Conservation (phyloP, 768 basidiomycete genomes). For the Tylopilus plumbeoviolaceoides region DNA sequence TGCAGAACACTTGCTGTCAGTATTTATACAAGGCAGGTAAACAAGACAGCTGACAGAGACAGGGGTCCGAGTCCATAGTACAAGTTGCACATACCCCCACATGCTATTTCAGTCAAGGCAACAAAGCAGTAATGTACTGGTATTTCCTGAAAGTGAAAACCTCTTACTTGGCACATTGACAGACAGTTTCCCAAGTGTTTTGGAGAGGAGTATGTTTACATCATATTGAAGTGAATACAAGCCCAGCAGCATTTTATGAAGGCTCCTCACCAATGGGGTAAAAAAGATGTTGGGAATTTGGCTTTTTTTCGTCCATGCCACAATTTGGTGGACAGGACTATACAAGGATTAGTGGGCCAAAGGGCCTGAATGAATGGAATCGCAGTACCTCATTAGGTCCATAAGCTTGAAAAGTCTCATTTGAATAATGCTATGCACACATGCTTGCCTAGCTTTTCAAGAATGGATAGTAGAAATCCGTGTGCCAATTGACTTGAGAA, state of each 20-base stretch:
- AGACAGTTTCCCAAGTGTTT: constrained; percentile 78
- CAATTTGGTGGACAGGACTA: constrained; percentile 79
- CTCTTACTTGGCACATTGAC: constrained; percentile 97
- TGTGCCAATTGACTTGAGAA: constrained; percentile 77
- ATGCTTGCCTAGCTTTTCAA: constrained; percentile 60
- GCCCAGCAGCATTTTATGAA: not conserved
- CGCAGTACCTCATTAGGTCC: constrained; percentile 96
- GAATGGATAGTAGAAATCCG: constrained; percentile 80
- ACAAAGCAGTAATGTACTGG: too few relatives aligned
- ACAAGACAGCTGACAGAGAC: too few relatives aligned
- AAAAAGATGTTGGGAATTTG: constrained; percentile 61
- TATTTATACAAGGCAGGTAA: too few relatives aligned
- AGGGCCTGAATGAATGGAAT: not conserved
- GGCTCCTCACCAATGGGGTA: constrained; percentile 65
- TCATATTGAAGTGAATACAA: constrained; percentile 60
- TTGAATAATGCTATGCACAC: constrained; percentile 46
- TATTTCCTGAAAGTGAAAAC: too few relatives aligned
- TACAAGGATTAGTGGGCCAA: constrained; percentile 3
- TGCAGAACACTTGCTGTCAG: too few relatives aligned
- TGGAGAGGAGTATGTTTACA: constrained; percentile 80
- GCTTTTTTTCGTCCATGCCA: constrained; percentile 68
- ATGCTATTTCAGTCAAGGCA: too few relatives aligned
- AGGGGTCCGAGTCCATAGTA: too few relatives aligned
- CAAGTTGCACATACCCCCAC: too few relatives aligned
- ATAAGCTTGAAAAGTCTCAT: constrained; percentile 66